Conservation (phyloP, 208 protist species). For the Naegleria fowleri region DNA sequence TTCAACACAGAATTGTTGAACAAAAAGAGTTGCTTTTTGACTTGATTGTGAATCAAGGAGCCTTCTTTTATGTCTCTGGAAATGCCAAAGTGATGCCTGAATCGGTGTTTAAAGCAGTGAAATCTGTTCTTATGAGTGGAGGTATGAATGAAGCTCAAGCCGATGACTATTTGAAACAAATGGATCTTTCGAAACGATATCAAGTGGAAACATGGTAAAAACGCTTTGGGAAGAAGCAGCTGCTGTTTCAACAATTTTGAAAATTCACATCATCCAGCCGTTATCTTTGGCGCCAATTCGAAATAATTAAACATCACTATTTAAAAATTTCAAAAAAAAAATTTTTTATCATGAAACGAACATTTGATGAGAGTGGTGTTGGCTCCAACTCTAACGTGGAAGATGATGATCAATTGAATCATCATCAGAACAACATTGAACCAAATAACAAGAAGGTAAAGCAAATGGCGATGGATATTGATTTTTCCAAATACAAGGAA, state of each 20-base stretch:
- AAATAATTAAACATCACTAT: too few species aligned
- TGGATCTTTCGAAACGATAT: not conserved
- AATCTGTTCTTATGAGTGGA: not conserved
- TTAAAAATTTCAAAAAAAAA: too few species aligned
- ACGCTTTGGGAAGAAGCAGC: not conserved
- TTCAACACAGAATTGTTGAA: conserved; percentile 35
- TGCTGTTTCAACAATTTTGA: too few species aligned
- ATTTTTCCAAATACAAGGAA: not conserved
- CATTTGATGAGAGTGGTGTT: too few species aligned
- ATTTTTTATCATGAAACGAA: too few species aligned
- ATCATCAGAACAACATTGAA: not conserved
- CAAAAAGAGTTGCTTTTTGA: not conserved
- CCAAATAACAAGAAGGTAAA: not conserved
- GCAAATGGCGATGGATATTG: not conserved
- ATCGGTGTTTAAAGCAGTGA: conserved; percentile 28
- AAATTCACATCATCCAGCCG: too few species aligned
- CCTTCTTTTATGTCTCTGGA: conserved; percentile 32
- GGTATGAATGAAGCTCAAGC: not conserved
- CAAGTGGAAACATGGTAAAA: conserved; percentile 28
- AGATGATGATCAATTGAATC: not conserved
- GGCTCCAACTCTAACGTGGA: not conserved
- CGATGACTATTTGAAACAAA: conserved; percentile 15
- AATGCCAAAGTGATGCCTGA: conserved; percentile 35
- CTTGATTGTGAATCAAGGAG: conserved; percentile 28
- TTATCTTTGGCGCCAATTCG: not conserved